Base-by-base conservation (phyloP, 768 basidiomycete genomes). In the Amylocystis lapponica region DNA sequence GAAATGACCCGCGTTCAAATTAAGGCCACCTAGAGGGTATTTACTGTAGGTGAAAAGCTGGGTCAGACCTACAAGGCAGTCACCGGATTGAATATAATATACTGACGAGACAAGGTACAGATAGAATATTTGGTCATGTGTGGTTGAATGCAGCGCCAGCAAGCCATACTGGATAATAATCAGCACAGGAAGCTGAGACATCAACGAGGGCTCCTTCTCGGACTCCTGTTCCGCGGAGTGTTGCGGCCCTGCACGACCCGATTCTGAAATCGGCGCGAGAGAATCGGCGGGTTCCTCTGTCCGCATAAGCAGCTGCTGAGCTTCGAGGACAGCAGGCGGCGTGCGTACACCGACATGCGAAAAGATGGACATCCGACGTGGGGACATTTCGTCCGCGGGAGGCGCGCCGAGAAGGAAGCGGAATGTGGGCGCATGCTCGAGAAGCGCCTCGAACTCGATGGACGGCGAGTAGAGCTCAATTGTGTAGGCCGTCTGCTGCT, bases 131-230 rank as follows among this genome's bases (percentile, higher is more conserved):
- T 95, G 90, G 66, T 94, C 87, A 55, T 94, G 92, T 2, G 86
- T 90, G 13, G 86, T 90, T 29, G 81, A 80, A 58, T 96, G 93
- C 38, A 97, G 63, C 4, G 93, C 93, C 49, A 97, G 68, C 48
- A 92, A 66, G 16, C 88, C 88, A 62, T 96, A 96, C 65, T 96
- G 94, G 14, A 88, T 56, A 53, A 98, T 96, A 55, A 97, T 79
- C 51, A 85, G 59, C 26, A 90, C 56, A 5, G 95, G 95, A 22
- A 98, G 67, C 55, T 85, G 81, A 17, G 81, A 82, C 49, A 78
- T 64, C 49, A 89, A 60, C 11, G 85, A 83, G 2, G 79, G 80
- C 16, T 75, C 69, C 54, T 79, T 79, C 60, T 78, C 79, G 13
- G 62, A 70, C 42, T 77, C 74, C 21, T 45, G 48, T 44, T 53